Percentiles rank a stretch among this genome's conserved stretches.
These are phyloP conservation scores for Leptographium flavum DNA, from an alignment of 2,329 filamentous ascomycete genomes.

Conservation along the genomic window DNA sequence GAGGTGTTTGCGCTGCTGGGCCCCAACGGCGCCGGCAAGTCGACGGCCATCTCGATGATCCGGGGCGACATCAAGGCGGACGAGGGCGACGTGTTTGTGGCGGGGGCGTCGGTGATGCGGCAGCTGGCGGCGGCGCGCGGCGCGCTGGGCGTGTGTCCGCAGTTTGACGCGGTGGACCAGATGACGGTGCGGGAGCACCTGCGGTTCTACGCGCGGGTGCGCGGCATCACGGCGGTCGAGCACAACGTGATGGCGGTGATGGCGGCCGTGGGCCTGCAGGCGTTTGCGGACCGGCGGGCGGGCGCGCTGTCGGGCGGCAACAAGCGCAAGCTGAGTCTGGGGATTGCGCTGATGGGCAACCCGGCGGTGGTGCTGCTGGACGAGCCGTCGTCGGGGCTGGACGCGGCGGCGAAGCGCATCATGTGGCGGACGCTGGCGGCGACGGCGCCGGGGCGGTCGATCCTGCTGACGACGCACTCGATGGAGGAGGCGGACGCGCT, in stretches of 20 bases:
- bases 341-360: constrained; percentile 86
- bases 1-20: constrained; percentile 84
- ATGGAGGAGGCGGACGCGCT: constrained; percentile 94
- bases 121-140: constrained; percentile 58
- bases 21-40: constrained; percentile 85
- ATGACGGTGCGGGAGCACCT: constrained; percentile 86
- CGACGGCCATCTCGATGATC: constrained; percentile 77
- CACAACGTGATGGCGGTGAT: constrained; percentile 69
- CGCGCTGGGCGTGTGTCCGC: constrained; percentile 82
- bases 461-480: constrained; percentile 80
- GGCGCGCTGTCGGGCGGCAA: constrained; percentile 76
- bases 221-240: constrained; percentile 60
- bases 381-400: constrained; percentile 78
- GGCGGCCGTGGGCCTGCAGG: constrained; percentile 61
- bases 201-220: constrained; percentile 71
- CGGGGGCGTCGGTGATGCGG: constrained; percentile 59
- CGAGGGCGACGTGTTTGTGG: constrained; percentile 69
- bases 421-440: constrained; percentile 81
- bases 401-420: constrained; percentile 77
- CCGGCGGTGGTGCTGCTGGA: constrained; percentile 77
- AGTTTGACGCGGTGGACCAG: constrained; percentile 74
- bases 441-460: constrained; percentile 61
- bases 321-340: constrained; percentile 80
- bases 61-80: constrained; percentile 73
- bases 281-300: constrained; percentile 62